Evolutionary conservation across 73 alveolate genomes (phyloP).

Genomic region (Stentor coeruleus): DNA sequence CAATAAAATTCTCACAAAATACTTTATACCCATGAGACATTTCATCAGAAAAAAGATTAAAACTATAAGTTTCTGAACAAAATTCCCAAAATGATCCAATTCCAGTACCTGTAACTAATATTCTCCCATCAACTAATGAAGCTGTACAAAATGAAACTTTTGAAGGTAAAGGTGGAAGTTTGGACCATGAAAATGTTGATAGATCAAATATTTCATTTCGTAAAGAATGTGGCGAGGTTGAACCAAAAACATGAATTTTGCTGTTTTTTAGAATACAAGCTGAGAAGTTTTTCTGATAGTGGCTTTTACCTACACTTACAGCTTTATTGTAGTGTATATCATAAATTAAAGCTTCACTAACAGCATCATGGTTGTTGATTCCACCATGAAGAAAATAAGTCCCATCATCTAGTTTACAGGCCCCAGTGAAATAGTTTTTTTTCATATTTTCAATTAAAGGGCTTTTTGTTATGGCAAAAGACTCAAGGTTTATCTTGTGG

Average conservation of each 20-base stretch:
- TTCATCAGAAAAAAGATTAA: neutral
- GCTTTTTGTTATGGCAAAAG: neutral
- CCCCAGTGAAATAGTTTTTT: neutral
- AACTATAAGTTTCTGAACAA: no score
- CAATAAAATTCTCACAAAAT: neutral
- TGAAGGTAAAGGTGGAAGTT: neutral
- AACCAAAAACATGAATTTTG: neutral
- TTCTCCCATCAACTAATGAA: neutral
- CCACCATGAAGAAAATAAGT: neutral
- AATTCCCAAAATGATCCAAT: neutral
- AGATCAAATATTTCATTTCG: neutral
- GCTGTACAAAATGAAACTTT: neutral
- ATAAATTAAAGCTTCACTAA: neutral
- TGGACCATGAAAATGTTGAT: neutral
- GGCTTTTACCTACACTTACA: neutral
- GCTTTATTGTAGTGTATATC: neutral
- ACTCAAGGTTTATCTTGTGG: neutral
- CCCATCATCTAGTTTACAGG: neutral
- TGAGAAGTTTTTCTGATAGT: neutral
- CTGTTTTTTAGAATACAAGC: neutral
- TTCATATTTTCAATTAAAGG: no score
- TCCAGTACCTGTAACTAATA: neutral
- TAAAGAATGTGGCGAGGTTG: neutral
- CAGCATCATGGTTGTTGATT: neutral
- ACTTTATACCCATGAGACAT: neutral